Conservation (phyloP, 345 rosid genomes). For the Combretum micranthum region DNA sequence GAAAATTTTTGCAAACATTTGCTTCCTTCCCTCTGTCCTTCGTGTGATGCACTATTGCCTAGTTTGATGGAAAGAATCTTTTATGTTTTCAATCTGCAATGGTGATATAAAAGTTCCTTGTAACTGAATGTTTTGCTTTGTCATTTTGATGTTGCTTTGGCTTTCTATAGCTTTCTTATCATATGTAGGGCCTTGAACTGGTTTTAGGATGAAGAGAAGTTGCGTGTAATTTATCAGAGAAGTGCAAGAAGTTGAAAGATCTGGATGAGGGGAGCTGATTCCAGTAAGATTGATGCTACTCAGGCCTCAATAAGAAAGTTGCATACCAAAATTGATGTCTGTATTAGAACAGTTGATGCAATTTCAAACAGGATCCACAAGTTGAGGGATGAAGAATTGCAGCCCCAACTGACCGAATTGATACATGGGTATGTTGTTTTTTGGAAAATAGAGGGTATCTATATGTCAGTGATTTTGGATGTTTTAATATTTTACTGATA, state of each 20-base stretch:
- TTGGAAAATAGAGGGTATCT: background rate
- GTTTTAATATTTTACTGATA: background rate
- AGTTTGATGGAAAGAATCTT: background rate
- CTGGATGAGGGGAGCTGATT: conserved; percentile 75
- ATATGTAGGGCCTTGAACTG: conserved; percentile 16
- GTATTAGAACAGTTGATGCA: conserved; percentile 59
- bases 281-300: conserved; percentile 69
- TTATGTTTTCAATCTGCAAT: background rate
- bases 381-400: conserved; percentile 83
- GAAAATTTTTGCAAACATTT: no score
- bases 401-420: conserved; percentile 67
- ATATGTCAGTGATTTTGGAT: background rate
- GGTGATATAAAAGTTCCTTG: no score
- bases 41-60: no score
- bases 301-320: conserved; percentile 61
- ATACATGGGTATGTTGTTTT: conserved; percentile 59
- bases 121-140: background rate
- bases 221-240: conserved; percentile 67
- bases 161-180: conserved; percentile 16
- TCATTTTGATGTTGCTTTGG: conserved; percentile 3
- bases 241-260: conserved; percentile 53
- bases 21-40: no score
- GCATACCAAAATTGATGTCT: conserved; percentile 63
- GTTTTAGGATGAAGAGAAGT: conserved; percentile 84
- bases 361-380: conserved; percentile 81